These are phyloP conservation scores for Xylaria digitata DNA, from an alignment of 2,329 filamentous ascomycete genomes.

Conservation along the genomic window DNA sequence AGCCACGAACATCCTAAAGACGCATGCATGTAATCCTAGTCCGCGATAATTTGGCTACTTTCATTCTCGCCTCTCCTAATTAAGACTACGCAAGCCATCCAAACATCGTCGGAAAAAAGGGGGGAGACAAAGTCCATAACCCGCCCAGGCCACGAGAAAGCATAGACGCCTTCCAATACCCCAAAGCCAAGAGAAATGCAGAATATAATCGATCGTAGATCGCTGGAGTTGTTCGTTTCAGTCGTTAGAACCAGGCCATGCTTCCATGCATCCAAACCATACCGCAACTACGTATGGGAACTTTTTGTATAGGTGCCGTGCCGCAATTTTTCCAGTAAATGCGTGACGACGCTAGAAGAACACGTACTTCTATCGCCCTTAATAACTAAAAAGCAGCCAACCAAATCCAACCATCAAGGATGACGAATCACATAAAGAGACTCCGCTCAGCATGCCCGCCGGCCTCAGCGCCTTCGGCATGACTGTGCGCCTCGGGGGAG, in stretches of 20 bases:
- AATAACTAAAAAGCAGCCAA: neutral
- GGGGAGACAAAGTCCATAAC: too few species aligned
- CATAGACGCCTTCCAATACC: too few species aligned
- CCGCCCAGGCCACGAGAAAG: too few species aligned
- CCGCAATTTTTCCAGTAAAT: constrained; percentile 11
- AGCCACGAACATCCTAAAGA: too few species aligned
- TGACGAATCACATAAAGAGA: constrained; percentile 23
- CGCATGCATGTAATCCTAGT: too few species aligned
- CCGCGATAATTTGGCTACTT: too few species aligned
- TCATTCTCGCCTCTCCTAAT: neutral
- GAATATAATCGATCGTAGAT: neutral
- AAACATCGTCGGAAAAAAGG: too few species aligned
- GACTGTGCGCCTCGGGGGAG: constrained; percentile 56
- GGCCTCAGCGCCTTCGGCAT: neutral
- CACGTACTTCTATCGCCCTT: neutral
- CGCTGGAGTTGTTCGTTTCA: neutral
- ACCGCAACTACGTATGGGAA: neutral
- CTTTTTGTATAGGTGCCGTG: neutral
- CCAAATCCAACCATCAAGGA: neutral
- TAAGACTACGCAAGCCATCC: neutral
- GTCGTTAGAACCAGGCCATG: neutral
- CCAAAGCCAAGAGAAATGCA: neutral
- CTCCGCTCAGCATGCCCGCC: constrained; percentile 29
- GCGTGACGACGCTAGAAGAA: neutral
- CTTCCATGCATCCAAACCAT: neutral